These are phyloP conservation scores for Dictyostelium intermedium DNA, from an alignment of 78 protist genomes.

Conservation along the genomic window DNA sequence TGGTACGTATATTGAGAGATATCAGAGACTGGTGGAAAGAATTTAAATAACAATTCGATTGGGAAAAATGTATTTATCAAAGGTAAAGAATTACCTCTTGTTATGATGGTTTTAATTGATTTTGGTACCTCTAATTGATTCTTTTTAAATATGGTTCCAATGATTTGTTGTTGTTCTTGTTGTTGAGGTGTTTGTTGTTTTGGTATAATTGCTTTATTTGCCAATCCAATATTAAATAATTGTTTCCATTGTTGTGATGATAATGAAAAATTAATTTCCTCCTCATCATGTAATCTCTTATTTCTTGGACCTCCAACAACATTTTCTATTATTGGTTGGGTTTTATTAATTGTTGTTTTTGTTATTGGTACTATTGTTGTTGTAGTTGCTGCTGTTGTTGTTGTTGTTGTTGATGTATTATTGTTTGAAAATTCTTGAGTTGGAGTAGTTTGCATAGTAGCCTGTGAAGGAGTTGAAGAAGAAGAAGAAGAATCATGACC, in stretches of 20 bases:
- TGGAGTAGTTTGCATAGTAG: not conserved
- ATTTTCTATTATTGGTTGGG: not conserved
- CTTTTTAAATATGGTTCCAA: not conserved
- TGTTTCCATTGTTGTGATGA: constrained; percentile 73
- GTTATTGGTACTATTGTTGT: not conserved
- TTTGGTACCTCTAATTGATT: constrained; percentile 9
- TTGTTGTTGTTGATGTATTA: not conserved
- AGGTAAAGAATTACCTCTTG: not conserved
- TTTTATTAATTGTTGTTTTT: not conserved
- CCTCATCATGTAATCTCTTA: not conserved
- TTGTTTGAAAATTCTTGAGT: not conserved
- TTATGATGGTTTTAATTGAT: not conserved
- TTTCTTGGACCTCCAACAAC: not conserved
- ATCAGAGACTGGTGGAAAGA: constrained; percentile 34
- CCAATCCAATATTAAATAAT: constrained; percentile 46
- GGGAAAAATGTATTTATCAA: constrained; percentile 17
- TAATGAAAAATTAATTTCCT: constrained; percentile 22
- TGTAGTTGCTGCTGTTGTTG: not conserved
- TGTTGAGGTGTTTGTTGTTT: not conserved
- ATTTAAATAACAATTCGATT: constrained; percentile 44
- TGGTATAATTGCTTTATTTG: not conserved
- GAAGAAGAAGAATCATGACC: not conserved
- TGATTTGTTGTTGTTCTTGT: not conserved
- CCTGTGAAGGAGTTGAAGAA: not conserved
- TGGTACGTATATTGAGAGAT: not conserved